Evolutionary conservation across 2,329 filamentous ascomycete genomes (phyloP).

Genomic region (Leptographium procerum): DNA sequence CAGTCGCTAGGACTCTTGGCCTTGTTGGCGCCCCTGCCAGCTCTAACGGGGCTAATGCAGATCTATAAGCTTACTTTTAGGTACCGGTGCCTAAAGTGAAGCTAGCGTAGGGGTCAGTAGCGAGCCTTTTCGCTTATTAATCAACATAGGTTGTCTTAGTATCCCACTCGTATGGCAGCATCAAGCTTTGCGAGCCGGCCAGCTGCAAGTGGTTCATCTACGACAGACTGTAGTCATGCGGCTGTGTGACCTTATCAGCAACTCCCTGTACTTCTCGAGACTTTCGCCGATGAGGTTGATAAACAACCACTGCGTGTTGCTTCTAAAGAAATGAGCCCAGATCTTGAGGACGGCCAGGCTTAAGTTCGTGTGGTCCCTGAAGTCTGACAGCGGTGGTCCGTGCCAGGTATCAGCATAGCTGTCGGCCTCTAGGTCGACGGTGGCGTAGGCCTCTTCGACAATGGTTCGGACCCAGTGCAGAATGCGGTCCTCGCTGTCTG

Average conservation of each 20-base stretch:
- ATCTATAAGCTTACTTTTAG: too few relatives aligned
- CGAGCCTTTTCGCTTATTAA: too few relatives aligned
- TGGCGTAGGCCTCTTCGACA: constrained; percentile 29
- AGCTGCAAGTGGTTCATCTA: too few relatives aligned
- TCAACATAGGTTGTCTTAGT: too few relatives aligned
- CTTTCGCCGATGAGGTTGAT: constrained; percentile 32
- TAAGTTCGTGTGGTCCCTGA: constrained; percentile 18
- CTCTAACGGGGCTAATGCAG: too few relatives aligned
- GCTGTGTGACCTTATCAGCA: constrained; percentile 9
- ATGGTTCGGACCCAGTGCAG: constrained; percentile 34
- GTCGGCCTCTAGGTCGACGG: constrained; percentile 24
- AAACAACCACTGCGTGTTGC: constrained; percentile 36
- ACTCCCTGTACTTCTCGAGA: constrained; percentile 24
- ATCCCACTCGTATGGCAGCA: too few relatives aligned
- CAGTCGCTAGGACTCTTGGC: background rate
- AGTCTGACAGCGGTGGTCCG: constrained; percentile 12
- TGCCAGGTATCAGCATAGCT: constrained; percentile 2
- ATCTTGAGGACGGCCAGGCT: constrained; percentile 30
- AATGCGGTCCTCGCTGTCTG: constrained; percentile 29
- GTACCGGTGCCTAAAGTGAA: too few relatives aligned
- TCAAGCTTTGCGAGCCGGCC: too few relatives aligned
- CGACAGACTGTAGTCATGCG: too few relatives aligned
- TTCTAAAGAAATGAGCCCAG: constrained; percentile 34
- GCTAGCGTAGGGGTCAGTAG: too few relatives aligned
- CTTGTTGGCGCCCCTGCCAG: too few relatives aligned